Base-by-base conservation (phyloP, 305 asterid genomes). In the Fraxinus velutina region DNA sequence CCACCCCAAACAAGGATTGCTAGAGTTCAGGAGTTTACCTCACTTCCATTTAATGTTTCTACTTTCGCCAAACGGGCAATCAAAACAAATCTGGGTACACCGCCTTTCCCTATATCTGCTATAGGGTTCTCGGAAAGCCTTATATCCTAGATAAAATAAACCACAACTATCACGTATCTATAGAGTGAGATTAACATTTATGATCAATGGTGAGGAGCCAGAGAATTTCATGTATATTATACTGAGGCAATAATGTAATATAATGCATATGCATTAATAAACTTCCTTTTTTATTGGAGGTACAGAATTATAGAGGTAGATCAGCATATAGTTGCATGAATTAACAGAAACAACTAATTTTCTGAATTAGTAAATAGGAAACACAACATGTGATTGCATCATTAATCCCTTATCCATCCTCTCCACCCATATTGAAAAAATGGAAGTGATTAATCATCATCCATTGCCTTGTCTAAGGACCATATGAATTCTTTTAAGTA, bases 51-150 rank as follows among this genome's bases (percentile, higher is more conserved):
- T 64, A 96, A 88, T 60, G 90, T 81, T 86, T 87, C 81, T 76
- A 96, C 86, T 82, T 91, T 90, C 37, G 93, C 93, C 82, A 96
- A 86, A 83, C 95, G 97, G 42, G 97, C 97, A 83, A 94, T 88
- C 82, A 96, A 85, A 87, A 90, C 96, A 89, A 89, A 94, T 90
- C 98, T 90, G 27, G 97, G 90, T 29, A 90, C 88, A 79, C 97
- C 97, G 17, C 97, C 95, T 85, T 86, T 89, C 73, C 88, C 93
- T 22, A 90, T 86, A 88, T 94, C 98, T 73, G 95, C 88, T 62
- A 92, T 88, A 77, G 98, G 97, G 88, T 96, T 96, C 66, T 92
- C 98, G 1, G 97, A 91, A 60, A 96, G 92, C 90, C 99, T 89
- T 82, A 89, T 84, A 79, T 96, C 99, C 99, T 96, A 68, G 76